A percentile compares a stretch with the other conserved stretches of the same genome.
Conservation (phyloP, 2,329 filamentous ascomycete species). For the Alternaria hordeiaustralica region DNA sequence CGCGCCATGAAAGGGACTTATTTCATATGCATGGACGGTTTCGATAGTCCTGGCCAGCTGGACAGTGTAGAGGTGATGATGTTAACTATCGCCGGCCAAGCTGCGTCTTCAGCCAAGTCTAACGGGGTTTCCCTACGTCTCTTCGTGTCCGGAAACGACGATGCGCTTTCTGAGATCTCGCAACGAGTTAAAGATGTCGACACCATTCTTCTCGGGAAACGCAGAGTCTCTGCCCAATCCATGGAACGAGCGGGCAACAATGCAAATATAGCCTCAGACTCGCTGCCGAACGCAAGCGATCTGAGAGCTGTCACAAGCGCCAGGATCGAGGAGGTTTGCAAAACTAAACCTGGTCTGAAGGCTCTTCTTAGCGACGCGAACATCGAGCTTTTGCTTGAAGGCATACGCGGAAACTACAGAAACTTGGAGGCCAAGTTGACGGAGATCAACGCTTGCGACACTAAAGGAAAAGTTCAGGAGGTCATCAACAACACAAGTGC, state of each 20-base stretch:
- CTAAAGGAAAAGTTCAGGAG: constrained; percentile 15
- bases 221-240: not conserved
- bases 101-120: not conserved
- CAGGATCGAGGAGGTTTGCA: constrained; percentile 8
- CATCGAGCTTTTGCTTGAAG: constrained; percentile 16
- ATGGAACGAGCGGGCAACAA: not conserved
- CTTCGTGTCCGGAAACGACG: not conserved
- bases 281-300: constrained; percentile 6
- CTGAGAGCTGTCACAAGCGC: constrained; percentile 9
- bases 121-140: not conserved
- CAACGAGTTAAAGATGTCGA: not conserved
- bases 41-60: constrained; percentile 1
- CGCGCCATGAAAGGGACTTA: constrained; percentile 19
- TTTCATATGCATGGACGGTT: constrained; percentile 21
- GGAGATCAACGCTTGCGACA: constrained; percentile 21
- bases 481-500: constrained; percentile 15
- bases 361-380: constrained; percentile 14
- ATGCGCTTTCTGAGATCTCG: not conserved
- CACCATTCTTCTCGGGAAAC: not conserved
- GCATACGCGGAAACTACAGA: constrained; percentile 15
- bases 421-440: constrained; percentile 20
- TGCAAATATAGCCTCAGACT: not conserved
- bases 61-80: not conserved
- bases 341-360: constrained; percentile 15
- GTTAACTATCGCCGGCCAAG: not conserved